phyloP scores from a whole-genome alignment of 495 filamentous ascomycete genomes.

The Durotheca rogersii region DNA sequence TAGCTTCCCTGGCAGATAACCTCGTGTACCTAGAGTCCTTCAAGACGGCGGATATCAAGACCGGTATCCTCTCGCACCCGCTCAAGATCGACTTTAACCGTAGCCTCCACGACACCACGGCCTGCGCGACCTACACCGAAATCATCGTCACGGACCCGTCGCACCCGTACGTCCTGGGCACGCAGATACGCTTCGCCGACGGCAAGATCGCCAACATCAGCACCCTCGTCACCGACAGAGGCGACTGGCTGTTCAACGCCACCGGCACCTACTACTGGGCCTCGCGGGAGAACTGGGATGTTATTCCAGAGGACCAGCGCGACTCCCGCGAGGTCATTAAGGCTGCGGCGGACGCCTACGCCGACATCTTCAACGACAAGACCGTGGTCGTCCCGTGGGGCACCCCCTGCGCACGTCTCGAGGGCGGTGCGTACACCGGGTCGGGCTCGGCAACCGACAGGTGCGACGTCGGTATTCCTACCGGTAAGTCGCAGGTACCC shows the following conservation, averaged over 20 bases:
- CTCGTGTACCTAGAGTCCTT: conserved; percentile 46
- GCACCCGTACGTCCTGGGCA: conserved; percentile 52
- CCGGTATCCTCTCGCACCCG: conserved; percentile 43
- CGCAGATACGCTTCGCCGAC: conserved; percentile 44
- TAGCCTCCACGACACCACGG: conserved; percentile 47
- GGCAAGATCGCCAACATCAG: conserved; percentile 42
- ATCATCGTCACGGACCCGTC: conserved; percentile 45
- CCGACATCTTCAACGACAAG: conserved; percentile 49
- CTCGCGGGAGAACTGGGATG: conserved; percentile 43
- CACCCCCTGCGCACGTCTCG: conserved; percentile 47
- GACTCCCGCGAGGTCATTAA: conserved; percentile 48
- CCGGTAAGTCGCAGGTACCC: conserved; percentile 23
- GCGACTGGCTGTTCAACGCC: conserved; percentile 55
- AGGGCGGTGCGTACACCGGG: conserved; percentile 49
- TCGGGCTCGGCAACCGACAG: conserved; percentile 37
- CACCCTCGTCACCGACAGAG: conserved; percentile 43
- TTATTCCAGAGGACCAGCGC: conserved; percentile 45
- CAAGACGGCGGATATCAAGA: conserved; percentile 39
- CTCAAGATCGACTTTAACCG: conserved; percentile 51
- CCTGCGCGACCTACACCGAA: conserved; percentile 56
- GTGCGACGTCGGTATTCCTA: conserved; percentile 44
- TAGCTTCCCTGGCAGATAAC: conserved; percentile 32
- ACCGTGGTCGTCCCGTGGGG: conserved; percentile 52
- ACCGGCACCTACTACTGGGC: conserved; percentile 50
- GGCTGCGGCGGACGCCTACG: conserved; percentile 52